Evolutionary conservation across 495 filamentous ascomycete genomes (phyloP), one percentile per base, ranked within the genome.

Genomic region (Pseudevernia furfuracea): DNA sequence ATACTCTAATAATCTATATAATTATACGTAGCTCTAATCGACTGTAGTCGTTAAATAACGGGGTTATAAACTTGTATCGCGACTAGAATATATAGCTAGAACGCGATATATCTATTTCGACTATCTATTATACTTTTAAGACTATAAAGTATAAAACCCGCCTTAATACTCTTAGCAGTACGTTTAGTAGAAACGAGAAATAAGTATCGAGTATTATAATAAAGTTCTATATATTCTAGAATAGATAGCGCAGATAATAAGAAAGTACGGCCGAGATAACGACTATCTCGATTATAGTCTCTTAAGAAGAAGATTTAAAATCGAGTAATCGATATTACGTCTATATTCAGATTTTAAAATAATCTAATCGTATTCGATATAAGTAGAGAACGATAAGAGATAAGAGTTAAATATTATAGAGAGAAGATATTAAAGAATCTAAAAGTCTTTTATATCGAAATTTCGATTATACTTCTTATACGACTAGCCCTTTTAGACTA

Each of bases 91-190:
- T 56, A 10, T 10, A 56, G 52, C 32, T 56, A 23, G 3, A 56
- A 56, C 52, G 52, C 52, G 52, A 56, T 32, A 36, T 56, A 56
- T 32, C 52, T 56, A 56, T 56, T 23, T 56, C 23, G 52, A 56
- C 52, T 10, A 56, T 56, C 19, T 30, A 23, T 32, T 23, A 56
- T 56, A 36, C 52, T 56, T 56, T 36, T 36, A 17, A 56, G 52
- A 17, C 52, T 44, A n/a, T 36, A 23, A 56, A 56, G 32, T 36
- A 30, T 56, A 12, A 56, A 56, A 56, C 52, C 32, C 52, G 52
- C 52, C 52, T 30, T 17, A 56, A 56, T 21, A 30, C 52, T 23
- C 3, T 56, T 23, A 32, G 52, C 52, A 56, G 28, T 23, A 56
- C 52, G 52, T 56, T 32, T 17, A 32, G 52, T 23, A 36, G 52